A percentile compares a stretch with the other conserved stretches of the same genome.
Evolutionary conservation across 2,329 filamentous ascomycete species (phyloP).

Genomic region (Beauveria sp.): DNA sequence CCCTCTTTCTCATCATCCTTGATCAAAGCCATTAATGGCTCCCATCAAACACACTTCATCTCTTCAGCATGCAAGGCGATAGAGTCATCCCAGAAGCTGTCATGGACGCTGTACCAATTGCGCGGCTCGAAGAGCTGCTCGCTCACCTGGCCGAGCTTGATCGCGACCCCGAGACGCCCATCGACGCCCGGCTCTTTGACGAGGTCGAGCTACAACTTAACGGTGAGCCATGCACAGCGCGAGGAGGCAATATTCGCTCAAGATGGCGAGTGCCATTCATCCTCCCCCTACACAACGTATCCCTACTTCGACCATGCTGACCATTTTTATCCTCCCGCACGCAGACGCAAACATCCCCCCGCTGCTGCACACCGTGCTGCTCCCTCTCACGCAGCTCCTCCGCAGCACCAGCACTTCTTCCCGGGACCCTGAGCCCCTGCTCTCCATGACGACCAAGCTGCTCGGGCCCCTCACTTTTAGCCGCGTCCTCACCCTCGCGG

Average conservation of each 20-base stretch:
- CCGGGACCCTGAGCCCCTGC: slow-evolving; percentile 42
- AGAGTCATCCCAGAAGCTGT: slow-evolving; percentile 27
- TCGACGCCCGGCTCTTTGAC: slow-evolving; percentile 47
- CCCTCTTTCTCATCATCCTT: background rate
- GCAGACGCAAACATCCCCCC: slow-evolving; percentile 44
- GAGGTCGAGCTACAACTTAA: slow-evolving; percentile 52
- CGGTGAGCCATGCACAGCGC: slow-evolving; percentile 25
- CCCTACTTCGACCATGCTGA: background rate
- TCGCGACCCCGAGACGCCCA: slow-evolving; percentile 31
- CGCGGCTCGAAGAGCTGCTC: slow-evolving; percentile 46
- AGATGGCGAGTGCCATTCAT: too few species aligned
- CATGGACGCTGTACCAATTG: slow-evolving; percentile 37
- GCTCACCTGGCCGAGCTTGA: slow-evolving; percentile 45
- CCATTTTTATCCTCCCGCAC: background rate
- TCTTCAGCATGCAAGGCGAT: slow-evolving; percentile 7
- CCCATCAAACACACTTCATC: background rate
- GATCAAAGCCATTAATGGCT: background rate
- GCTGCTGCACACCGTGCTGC: slow-evolving; percentile 45
- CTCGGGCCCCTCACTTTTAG: slow-evolving; percentile 45
- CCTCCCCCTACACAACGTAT: too few species aligned
- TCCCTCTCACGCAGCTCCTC: slow-evolving; percentile 45
- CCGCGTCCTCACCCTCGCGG: slow-evolving; percentile 42
- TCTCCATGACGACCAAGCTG: slow-evolving; percentile 47
- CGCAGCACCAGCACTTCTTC: slow-evolving; percentile 39
- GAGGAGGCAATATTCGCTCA: too few species aligned